phyloP scores from a whole-genome alignment of 108 stramenopile species.

The Nitzschia sp. region DNA sequence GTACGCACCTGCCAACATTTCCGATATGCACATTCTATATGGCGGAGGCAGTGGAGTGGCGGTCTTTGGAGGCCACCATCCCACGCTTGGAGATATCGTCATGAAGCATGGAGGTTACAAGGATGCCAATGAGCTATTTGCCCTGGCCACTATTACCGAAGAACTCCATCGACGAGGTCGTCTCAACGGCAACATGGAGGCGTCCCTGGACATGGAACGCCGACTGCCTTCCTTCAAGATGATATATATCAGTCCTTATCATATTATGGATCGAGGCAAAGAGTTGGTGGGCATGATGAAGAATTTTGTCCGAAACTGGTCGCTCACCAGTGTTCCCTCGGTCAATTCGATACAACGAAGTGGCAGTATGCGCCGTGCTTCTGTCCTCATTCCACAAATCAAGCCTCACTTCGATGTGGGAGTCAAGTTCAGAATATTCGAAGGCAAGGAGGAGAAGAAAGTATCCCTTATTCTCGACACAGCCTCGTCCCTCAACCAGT shows the following conservation, averaged over 20 bases:
- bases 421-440: slow-evolving; percentile 29
- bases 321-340: slow-evolving; percentile 1
- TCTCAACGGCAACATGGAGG: slow-evolving; percentile 3
- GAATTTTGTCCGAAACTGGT: slow-evolving; percentile 14
- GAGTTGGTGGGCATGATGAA: slow-evolving; percentile 8
- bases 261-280: slow-evolving; percentile 28
- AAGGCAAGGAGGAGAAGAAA: slow-evolving; percentile 7
- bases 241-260: slow-evolving; percentile 72
- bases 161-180: slow-evolving; percentile 48
- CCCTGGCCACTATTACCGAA: slow-evolving; percentile 64
- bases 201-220: slow-evolving; percentile 43
- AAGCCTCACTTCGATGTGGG: slow-evolving; percentile 15
- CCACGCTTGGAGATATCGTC: slow-evolving; percentile 59
- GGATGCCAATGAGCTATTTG: slow-evolving; percentile 65
- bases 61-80: slow-evolving; percentile 71
- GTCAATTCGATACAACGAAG: neutral
- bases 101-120: slow-evolving; percentile 84
- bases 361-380: neutral
- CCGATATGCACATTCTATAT: slow-evolving; percentile 27
- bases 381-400: neutral
- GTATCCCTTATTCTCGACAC: slow-evolving; percentile 12
- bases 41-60: slow-evolving; percentile 56
- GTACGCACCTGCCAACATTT: slow-evolving; percentile 54
- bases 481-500: neutral
- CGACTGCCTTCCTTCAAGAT: slow-evolving; percentile 73